phyloP scores from a whole-genome alignment of 2,329 filamentous ascomycete species.

The Xylaria sp. region DNA sequence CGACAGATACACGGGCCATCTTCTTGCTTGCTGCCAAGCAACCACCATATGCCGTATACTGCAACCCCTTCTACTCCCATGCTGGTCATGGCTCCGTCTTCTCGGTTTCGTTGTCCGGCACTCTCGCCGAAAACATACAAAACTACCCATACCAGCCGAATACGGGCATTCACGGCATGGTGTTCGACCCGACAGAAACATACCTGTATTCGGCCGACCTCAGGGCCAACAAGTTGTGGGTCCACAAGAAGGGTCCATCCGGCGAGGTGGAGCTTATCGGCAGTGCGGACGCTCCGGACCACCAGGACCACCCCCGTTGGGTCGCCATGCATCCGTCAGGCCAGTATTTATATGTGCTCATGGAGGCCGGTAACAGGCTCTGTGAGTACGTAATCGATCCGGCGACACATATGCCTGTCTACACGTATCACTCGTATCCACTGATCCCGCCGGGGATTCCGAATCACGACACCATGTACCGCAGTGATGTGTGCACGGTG shows the following conservation, averaged over 20 bases:
- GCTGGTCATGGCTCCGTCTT: constrained; percentile 79
- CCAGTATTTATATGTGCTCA: constrained; percentile 75
- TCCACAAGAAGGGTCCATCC: constrained; percentile 62
- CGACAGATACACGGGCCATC: constrained; percentile 81
- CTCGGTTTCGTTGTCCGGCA: constrained; percentile 51
- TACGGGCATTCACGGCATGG: constrained; percentile 76
- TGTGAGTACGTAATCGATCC: constrained; percentile 78
- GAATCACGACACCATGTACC: constrained; percentile 59
- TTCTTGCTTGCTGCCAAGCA: constrained; percentile 77
- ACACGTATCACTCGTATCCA: constrained; percentile 70
- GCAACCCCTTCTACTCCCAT: constrained; percentile 84
- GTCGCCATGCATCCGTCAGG: constrained; percentile 76
- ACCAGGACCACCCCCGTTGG: constrained; percentile 79
- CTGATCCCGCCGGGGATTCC: constrained; percentile 70
- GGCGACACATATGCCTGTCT: constrained; percentile 66
- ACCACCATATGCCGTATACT: constrained; percentile 76
- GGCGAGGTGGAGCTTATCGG: constrained; percentile 65
- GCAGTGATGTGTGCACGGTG: constrained; percentile 76
- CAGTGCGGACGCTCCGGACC: constrained; percentile 63
- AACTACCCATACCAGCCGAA: constrained; percentile 66
- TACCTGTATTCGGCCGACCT: constrained; percentile 78
- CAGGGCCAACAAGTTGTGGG: constrained; percentile 76
- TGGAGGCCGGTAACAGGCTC: constrained; percentile 83
- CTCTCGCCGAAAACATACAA: constrained; percentile 60
- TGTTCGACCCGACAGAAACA: constrained; percentile 67